phyloP scores from a whole-genome alignment of 2,329 filamentous ascomycete species.

The Claviceps capensis region DNA sequence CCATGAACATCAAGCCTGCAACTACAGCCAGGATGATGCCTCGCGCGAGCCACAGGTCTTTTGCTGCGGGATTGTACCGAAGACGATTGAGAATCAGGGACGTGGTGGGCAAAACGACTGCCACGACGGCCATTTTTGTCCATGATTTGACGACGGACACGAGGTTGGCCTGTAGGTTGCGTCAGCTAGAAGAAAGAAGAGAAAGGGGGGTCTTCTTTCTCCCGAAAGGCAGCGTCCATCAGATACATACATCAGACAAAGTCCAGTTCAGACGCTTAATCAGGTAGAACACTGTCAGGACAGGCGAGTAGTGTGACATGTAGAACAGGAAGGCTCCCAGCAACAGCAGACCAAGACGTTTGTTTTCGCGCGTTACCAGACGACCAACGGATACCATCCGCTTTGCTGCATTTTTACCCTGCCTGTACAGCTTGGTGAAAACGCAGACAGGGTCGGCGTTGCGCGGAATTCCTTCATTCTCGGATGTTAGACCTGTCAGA shows the following conservation, averaged over 20 bases:
- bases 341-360: slow-evolving; percentile 1
- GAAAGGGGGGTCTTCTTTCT: not conserved
- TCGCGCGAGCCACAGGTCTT: slow-evolving; percentile 3
- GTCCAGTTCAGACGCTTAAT: not conserved
- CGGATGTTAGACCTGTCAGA: not conserved
- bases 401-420: not conserved
- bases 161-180: not conserved
- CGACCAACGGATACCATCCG: not conserved
- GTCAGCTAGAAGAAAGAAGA: not conserved
- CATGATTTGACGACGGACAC: not conserved
- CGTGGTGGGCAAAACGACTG: not conserved
- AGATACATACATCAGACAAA: not conserved
- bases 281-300: not conserved
- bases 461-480: not conserved
- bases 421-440: not conserved
- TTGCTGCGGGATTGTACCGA: not conserved
- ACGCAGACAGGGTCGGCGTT: not conserved
- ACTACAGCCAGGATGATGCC: not conserved
- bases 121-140: not conserved
- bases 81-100: slow-evolving; percentile 1
- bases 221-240: not conserved
- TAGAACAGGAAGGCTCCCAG: not conserved
- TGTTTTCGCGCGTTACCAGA: not conserved
- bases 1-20: not conserved
- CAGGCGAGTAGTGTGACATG: not conserved